These are phyloP conservation scores for Brasenia schreberi DNA, from an alignment of 164 flowering plant species.

Conservation along the genomic window DNA sequence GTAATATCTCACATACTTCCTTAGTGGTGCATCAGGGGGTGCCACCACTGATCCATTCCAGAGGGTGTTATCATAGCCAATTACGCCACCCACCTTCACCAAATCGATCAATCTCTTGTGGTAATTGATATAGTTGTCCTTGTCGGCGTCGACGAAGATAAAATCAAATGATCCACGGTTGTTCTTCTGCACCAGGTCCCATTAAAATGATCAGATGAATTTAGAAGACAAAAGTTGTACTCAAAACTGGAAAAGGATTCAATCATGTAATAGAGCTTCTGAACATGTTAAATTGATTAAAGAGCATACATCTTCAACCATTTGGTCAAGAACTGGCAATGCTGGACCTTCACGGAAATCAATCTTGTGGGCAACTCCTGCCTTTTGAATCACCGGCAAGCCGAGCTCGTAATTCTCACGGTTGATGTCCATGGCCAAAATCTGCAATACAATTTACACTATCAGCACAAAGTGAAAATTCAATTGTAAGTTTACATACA, in stretches of 20 bases:
- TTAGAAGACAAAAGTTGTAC: too few relatives aligned
- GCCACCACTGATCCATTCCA: constrained; percentile 98
- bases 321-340: constrained; percentile 69
- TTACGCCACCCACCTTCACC: constrained; percentile 82
- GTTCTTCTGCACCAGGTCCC: constrained; percentile 33
- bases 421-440: constrained; percentile 93
- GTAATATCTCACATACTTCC: constrained; percentile 85
- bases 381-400: constrained; percentile 69
- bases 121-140: constrained; percentile 91
- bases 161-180: constrained; percentile 72
- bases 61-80: constrained; percentile 96
- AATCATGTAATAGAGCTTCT: too few relatives aligned
- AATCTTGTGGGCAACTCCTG: constrained; percentile 95
- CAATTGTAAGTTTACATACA: too few relatives aligned
- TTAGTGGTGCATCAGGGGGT: constrained; percentile 75
- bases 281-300: too few relatives aligned
- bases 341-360: constrained; percentile 97
- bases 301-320: constrained; percentile 63
- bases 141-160: constrained; percentile 96
- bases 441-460: constrained; percentile 20
- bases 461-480: background rate
- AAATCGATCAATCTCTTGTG: constrained; percentile 82
- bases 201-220: too few relatives aligned
- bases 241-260: too few relatives aligned
- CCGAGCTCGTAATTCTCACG: constrained; percentile 84